A percentile compares a stretch with the other conserved stretches of the same genome.
Conservation (phyloP, 139 green algal species). For the Closterium sp. region DNA sequence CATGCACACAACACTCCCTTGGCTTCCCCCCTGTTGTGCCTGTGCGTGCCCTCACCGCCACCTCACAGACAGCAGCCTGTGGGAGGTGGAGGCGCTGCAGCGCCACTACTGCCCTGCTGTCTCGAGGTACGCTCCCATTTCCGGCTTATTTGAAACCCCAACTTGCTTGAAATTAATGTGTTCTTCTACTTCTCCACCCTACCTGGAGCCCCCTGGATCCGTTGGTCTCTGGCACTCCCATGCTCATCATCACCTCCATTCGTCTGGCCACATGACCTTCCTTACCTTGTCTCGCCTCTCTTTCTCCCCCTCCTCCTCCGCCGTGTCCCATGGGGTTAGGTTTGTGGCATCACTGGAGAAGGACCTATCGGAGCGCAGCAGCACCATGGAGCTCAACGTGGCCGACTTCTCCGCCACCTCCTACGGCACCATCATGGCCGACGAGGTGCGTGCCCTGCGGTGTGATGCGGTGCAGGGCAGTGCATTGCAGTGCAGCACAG, state of each 20-base stretch:
- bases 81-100: constrained; percentile 84
- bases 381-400: constrained; percentile 79
- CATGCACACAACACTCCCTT: background rate
- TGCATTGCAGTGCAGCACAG: constrained; percentile 69
- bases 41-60: background rate
- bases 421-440: constrained; percentile 70
- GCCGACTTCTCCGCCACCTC: constrained; percentile 52
- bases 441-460: constrained; percentile 65
- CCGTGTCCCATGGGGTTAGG: background rate
- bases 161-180: background rate
- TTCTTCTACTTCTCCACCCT: background rate
- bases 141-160: background rate
- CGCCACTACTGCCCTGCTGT: constrained; percentile 83
- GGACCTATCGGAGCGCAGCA: constrained; percentile 76
- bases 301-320: background rate
- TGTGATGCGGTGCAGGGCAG: constrained; percentile 76
- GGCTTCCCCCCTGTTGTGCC: background rate
- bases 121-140: background rate
- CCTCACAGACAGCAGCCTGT: constrained; percentile 82
- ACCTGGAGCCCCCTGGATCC: background rate
- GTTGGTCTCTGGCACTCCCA: background rate
- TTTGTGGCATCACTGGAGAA: constrained; percentile 75
- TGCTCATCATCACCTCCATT: background rate
- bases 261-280: background rate
- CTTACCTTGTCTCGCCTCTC: background rate